Evolutionary conservation across 2,329 filamentous ascomycete genomes (phyloP), one percentile per base, ranked within the genome.

Genomic region (Paecilomyces fulvus): DNA sequence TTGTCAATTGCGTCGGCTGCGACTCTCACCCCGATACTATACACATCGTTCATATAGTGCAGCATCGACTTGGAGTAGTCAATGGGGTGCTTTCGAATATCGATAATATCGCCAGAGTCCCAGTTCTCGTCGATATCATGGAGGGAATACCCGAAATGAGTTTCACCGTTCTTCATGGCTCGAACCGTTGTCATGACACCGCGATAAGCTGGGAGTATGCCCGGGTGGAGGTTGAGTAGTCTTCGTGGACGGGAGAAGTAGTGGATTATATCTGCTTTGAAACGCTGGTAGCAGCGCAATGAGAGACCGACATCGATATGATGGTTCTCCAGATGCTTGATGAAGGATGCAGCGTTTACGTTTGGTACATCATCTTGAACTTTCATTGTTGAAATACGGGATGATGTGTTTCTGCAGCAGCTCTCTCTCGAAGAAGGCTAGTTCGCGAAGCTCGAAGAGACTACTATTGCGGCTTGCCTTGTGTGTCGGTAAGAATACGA

Each of bases 251-350:
- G 12, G 0, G 52, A 54, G 30, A 56, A 56, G 37, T 53, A 56
- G 48, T 56, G 30, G 10, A 46, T 43, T 3, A 49, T 56, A 17
- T 54, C 57, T 21, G 25, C 33, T n/a, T 43, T 46, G 20, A 56
- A 48, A 11, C n/a, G n/a, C 11, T 49, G 54, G 30, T 43, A 43
- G 25, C 57, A 52, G n/a, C 31, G 17, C 10, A 58, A 20, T 1
- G 51, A 58, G n/a, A 58, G 25, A 12, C 57, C 57, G 10, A 58
- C 20, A 20, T 58, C 57, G 30, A 58, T 54, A 48, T 54, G 52
- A 20, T 58, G 48, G 10, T 51, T 46, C 10, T 53, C 30, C 11
- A 58, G 51, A 11, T 17, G 37, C 1, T 52, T 30, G 17, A 23
- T 30, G 12, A 56, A 31, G 0, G 31, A 33, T 14, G 31, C 14